Evolutionary conservation across 169 alveolate genomes (phyloP).

Genomic region (Miamiensis avidus): DNA sequence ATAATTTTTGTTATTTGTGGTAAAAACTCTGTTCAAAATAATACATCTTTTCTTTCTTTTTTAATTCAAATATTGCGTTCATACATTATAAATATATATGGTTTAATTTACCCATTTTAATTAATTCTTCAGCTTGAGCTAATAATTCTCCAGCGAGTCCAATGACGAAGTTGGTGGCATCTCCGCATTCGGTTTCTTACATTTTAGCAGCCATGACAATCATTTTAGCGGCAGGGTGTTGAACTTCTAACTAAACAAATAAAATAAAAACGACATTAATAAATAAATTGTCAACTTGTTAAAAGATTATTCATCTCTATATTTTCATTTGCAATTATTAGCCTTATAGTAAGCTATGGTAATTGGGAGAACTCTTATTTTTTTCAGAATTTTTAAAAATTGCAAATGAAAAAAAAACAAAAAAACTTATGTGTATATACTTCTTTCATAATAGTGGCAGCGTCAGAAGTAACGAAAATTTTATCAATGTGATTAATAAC

Average conservation of each 20-base stretch:
- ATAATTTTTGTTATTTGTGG: slow-evolving; percentile 32
- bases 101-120: slow-evolving; percentile 45
- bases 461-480: slow-evolving; percentile 96
- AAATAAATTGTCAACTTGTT: not conserved
- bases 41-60: not conserved
- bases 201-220: slow-evolving; percentile 97
- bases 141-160: slow-evolving; percentile 97
- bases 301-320: not conserved
- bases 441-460: slow-evolving; percentile 96
- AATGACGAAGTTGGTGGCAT: slow-evolving; percentile 97
- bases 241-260: slow-evolving; percentile 90
- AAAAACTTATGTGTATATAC: not conserved
- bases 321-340: too few species aligned
- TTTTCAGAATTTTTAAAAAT: not conserved
- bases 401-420: too few species aligned
- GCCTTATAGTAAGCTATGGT: too few species aligned
- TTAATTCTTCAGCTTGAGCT: slow-evolving; percentile 88
- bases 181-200: slow-evolving; percentile 97
- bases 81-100: too few species aligned
- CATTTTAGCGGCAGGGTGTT: slow-evolving; percentile 99
- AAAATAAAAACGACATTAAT: not conserved
- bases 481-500: slow-evolving; percentile 97
- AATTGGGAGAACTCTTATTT: too few species aligned
- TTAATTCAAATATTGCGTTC: not conserved
- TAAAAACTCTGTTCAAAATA: not conserved